phyloP scores from a whole-genome alignment of 169 alveolate species.

The Perkinsus olseni region DNA sequence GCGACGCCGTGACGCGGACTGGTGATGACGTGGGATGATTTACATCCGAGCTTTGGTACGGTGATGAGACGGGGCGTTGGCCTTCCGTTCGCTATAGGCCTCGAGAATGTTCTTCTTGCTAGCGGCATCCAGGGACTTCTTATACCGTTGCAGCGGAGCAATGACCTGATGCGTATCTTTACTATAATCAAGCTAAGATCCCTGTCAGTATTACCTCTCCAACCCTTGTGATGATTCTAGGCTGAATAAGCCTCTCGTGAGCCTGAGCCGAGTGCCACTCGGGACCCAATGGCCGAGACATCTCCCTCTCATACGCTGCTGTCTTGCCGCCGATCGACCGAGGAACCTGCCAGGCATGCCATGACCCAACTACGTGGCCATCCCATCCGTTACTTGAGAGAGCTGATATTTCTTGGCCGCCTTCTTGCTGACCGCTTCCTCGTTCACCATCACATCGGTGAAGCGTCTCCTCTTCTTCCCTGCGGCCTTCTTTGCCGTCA shows the following conservation, averaged over 20 bases:
- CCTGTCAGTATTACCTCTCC: not conserved
- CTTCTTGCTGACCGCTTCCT: not conserved
- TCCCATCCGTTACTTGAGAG: not conserved
- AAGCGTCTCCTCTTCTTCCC: not conserved
- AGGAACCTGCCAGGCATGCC: not conserved
- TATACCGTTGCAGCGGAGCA: not conserved
- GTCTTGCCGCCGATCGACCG: not conserved
- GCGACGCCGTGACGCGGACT: not conserved
- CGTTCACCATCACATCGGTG: not conserved
- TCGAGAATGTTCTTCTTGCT: not conserved
- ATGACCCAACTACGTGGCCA: not conserved
- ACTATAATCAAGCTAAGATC: not conserved
- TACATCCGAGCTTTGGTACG: not conserved
- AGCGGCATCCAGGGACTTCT: not conserved
- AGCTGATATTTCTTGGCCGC: not conserved
- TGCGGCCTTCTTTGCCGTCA: not conserved
- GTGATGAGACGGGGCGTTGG: not conserved
- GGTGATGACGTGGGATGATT: not conserved
- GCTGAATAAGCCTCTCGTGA: not conserved
- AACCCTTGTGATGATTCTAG: not conserved
- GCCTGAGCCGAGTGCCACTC: not conserved
- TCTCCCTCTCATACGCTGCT: not conserved
- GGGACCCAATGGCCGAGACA: not conserved
- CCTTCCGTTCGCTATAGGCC: not conserved
- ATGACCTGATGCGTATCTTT: not conserved